Percentiles rank a stretch among this genome's conserved stretches.
Evolutionary conservation across 2,329 filamentous ascomycete species (phyloP).

Genomic region (Sporothrix globosa): DNA sequence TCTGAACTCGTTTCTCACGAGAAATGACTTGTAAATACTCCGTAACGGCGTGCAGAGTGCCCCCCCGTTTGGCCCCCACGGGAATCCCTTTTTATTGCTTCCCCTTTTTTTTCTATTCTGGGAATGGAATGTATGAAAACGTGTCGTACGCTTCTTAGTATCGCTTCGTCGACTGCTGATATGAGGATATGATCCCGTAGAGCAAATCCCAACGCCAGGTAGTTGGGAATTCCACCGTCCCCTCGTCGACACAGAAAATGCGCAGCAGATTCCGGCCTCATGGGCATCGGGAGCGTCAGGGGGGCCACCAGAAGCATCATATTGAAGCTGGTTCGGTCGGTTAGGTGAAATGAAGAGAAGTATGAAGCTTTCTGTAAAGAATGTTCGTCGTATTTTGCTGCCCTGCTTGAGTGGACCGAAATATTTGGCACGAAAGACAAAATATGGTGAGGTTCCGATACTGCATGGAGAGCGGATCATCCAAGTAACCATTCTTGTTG

Average conservation of each 20-base stretch:
- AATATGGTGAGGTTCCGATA: constrained; percentile 1
- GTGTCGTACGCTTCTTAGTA: not conserved
- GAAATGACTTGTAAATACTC: not conserved
- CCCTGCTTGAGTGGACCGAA: too few relatives aligned
- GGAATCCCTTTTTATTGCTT: constrained; percentile 12
- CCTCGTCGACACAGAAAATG: not conserved
- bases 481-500: not conserved
- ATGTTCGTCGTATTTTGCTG: too few relatives aligned
- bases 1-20: not conserved
- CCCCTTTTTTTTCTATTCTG: not conserved
- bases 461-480: constrained; percentile 10
- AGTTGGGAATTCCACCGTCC: not conserved
- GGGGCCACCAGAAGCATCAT: not conserved
- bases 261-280: not conserved
- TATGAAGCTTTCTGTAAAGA: too few relatives aligned
- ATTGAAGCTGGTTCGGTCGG: too few relatives aligned
- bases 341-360: too few relatives aligned
- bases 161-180: not conserved
- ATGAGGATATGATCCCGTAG: not conserved
- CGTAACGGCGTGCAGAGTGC: not conserved
- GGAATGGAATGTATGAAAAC: not conserved
- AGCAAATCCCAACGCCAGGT: not conserved
- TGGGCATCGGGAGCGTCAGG: not conserved
- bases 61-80: not conserved
- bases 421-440: not conserved